Evolutionary conservation across 2,329 filamentous ascomycete genomes (phyloP).

Genomic region (Colletotrichum camelliae): DNA sequence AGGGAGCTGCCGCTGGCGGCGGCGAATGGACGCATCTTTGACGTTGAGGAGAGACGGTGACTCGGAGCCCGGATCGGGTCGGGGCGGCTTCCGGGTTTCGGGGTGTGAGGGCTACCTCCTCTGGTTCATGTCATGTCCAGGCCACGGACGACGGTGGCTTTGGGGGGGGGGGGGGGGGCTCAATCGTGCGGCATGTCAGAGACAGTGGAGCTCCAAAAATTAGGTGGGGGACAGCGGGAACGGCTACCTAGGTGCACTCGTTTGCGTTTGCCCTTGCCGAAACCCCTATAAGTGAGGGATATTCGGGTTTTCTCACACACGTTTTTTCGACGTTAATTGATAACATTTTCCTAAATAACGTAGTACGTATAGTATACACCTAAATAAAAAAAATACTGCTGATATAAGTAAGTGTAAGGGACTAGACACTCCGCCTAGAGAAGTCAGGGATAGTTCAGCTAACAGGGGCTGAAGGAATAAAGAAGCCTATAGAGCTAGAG

Average conservation of each 20-base stretch:
- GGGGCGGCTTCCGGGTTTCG: not conserved
- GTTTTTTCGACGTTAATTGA: too few species aligned
- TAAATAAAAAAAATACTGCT: too few species aligned
- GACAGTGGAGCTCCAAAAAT: not conserved
- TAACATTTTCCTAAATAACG: too few species aligned
- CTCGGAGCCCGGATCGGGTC: not conserved
- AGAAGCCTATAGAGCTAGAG: too few species aligned
- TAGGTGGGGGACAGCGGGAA: not conserved
- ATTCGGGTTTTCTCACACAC: too few species aligned
- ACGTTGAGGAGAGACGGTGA: not conserved
- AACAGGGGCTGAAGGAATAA: too few species aligned
- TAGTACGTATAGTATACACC: too few species aligned
- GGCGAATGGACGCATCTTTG: constrained; percentile 6
- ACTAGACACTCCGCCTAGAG: too few species aligned
- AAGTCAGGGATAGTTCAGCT: too few species aligned
- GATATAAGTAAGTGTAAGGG: too few species aligned
- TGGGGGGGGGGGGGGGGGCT: not conserved
- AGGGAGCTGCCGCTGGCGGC: not conserved
- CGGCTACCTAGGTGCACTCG: not conserved
- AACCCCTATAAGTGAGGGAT: too few species aligned
- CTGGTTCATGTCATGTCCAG: not conserved
- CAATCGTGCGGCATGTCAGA: not conserved
- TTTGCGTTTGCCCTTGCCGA: too few species aligned
- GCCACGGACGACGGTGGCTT: not conserved
- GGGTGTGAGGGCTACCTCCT: not conserved